phyloP scores from a whole-genome alignment of 805 yeast genomes.

The Saccharomycopsis olivae region DNA sequence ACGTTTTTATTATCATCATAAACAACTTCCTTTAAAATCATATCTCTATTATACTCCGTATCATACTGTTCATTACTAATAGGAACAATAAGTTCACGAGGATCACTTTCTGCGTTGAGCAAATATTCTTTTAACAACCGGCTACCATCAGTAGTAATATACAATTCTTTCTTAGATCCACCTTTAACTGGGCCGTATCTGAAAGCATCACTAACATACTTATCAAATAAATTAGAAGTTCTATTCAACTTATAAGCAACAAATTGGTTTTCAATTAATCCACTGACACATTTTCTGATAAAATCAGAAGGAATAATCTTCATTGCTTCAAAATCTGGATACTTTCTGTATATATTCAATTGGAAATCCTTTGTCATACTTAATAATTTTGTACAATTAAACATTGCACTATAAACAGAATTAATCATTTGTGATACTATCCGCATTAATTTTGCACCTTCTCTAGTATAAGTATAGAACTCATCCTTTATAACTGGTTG shows the following conservation, averaged over 20 bases:
- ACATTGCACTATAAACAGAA: conserved; percentile 38
- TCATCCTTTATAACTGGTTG: conserved; percentile 22
- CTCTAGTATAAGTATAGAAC: conserved; percentile 46
- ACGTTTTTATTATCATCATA: conserved; percentile 39
- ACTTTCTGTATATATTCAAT: conserved; percentile 46
- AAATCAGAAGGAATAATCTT: conserved; percentile 51
- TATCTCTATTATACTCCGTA: conserved; percentile 11
- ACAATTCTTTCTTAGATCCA: conserved; percentile 22
- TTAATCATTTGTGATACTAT: conserved; percentile 52
- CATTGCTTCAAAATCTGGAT: conserved; percentile 53
- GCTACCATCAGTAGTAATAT: conserved; percentile 19
- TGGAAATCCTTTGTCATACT: conserved; percentile 57
- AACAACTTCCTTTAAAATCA: conserved; percentile 6
- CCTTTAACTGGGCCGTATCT: conserved; percentile 15
- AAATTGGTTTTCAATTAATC: conserved; percentile 34
- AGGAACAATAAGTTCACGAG: conserved; percentile 9
- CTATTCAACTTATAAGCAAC: conserved; percentile 1
- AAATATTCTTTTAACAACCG: conserved; percentile 10
- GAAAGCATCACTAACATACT: conserved; percentile 3
- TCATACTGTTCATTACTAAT: conserved; percentile 16
- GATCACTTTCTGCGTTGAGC: background rate
- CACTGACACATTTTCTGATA: conserved; percentile 49
- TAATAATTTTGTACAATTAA: conserved; percentile 40
- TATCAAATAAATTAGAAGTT: conserved; percentile 19
- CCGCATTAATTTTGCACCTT: conserved; percentile 55